Evolutionary conservation across 139 green algal species (phyloP).

Genomic region (Closterium sp.): DNA sequence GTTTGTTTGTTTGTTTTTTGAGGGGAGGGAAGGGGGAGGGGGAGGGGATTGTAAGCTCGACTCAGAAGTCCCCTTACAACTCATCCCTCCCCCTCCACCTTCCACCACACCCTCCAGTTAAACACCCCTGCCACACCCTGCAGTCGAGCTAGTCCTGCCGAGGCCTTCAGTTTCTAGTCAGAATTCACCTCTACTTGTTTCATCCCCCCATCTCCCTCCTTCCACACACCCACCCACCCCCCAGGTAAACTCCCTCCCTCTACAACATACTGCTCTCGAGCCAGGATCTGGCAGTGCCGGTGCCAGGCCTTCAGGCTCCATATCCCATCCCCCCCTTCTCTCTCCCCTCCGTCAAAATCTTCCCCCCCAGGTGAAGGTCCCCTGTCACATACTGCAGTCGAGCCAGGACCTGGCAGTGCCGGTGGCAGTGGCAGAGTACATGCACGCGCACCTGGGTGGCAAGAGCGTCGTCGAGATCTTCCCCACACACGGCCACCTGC

Average conservation of each 20-base stretch:
- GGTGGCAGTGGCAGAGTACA: constrained; percentile 29
- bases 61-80: too few species aligned
- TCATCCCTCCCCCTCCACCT: too few species aligned
- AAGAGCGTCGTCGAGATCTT: constrained; percentile 45
- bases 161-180: too few species aligned
- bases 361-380: constrained; percentile 15
- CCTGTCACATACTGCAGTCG: constrained; percentile 41
- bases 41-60: too few species aligned
- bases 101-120: too few species aligned
- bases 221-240: neutral
- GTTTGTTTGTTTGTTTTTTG: too few species aligned
- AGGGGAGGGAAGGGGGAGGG: too few species aligned
- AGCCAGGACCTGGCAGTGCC: constrained; percentile 47
- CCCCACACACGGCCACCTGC: constrained; percentile 45
- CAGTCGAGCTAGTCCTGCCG: too few species aligned
- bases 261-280: constrained; percentile 33
- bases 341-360: neutral
- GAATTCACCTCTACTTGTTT: too few species aligned
- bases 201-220: too few species aligned
- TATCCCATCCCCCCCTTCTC: neutral
- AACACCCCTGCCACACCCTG: too few species aligned
- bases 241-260: too few species aligned
- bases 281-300: constrained; percentile 37
- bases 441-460: constrained; percentile 11
- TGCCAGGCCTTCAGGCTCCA: neutral